phyloP scores from a whole-genome alignment of 163 green algal species.

The Scenedesmus sp. region DNA sequence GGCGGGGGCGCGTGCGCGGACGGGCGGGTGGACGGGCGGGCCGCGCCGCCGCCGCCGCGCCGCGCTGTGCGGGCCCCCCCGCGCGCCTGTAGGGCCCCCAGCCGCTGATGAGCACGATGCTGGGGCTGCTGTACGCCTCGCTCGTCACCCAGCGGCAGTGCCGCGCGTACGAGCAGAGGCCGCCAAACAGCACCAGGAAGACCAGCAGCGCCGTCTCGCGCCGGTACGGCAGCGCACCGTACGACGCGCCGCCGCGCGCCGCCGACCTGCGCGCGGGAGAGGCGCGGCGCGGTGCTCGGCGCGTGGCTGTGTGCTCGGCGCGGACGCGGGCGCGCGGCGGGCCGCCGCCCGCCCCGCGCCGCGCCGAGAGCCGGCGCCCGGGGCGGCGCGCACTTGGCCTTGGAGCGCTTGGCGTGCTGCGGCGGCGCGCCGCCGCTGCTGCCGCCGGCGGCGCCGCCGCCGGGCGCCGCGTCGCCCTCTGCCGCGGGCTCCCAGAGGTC shows the following conservation, averaged over 20 bases:
- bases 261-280: no score
- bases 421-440: no score
- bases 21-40: no score
- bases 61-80: no score
- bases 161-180: constrained; percentile 24
- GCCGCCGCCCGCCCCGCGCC: no score
- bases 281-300: no score
- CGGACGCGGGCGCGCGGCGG: no score
- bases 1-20: neutral
- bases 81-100: constrained; percentile 63
- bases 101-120: constrained; percentile 86
- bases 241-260: no score
- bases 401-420: constrained; percentile 12
- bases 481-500: constrained; percentile 4
- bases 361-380: no score
- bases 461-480: neutral
- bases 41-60: no score
- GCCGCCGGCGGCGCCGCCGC: neutral
- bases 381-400: constrained; percentile 15
- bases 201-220: constrained; percentile 4
- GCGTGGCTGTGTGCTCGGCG: no score
- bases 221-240: neutral
- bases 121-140: constrained; percentile 95
- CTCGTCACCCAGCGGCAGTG: constrained; percentile 65
- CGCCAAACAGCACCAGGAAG: neutral